Evolutionary conservation across 2,329 filamentous ascomycete genomes (phyloP), one percentile per base, ranked within the genome.

Genomic region (Ophiostoma tasmaniense): DNA sequence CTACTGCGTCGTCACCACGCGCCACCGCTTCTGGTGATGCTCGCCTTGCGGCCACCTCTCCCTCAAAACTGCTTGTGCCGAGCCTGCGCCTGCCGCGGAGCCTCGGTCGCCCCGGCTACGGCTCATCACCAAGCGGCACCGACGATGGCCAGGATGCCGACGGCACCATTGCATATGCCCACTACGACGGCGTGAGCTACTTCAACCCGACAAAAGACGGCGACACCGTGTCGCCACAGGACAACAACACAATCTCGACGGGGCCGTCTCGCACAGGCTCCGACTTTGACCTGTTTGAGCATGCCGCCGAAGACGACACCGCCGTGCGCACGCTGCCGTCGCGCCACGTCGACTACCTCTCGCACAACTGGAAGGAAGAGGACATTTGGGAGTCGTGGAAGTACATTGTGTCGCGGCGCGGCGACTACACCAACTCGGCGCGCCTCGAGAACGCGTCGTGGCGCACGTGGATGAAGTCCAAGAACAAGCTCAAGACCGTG

Each of bases 321-420:
- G 89, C 90, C 13, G 83, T 96, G 50, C 86, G 88, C 71, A 84
- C 83, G 42, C 87, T 90, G 75, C 92, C 92, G 1, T 93, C 93
- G 64, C 85, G 92, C 73, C 92, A 97, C 79, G 93, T 97, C n/a
- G 93, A 97, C 79, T 97, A 97, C 76, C 85, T 97, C 64, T 96
- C 93, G 22, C 91, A 98, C 76, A 88, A 94, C 71, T 97, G 94
- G 92, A 88, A 86, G 72, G 93, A 97, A 79, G 93, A 98, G 78
- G 94, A 99, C 78, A 96, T 98, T 33, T 98, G 93, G 93, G 90
- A 91, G 6, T 97, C 94, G 1, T 98, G 95, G 95, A 89, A 93
- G 76, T 95, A 96, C 76, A 92, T 98, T 74, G 88, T 93, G 20
- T 89, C 90, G 35, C 90, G 92, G 75, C 85, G 90, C 74, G 88